Evolutionary conservation across 192 early-diverging fungal genomes (phyloP), one percentile per base, ranked within the genome.

Genomic region (Kappamyces sp.): DNA sequence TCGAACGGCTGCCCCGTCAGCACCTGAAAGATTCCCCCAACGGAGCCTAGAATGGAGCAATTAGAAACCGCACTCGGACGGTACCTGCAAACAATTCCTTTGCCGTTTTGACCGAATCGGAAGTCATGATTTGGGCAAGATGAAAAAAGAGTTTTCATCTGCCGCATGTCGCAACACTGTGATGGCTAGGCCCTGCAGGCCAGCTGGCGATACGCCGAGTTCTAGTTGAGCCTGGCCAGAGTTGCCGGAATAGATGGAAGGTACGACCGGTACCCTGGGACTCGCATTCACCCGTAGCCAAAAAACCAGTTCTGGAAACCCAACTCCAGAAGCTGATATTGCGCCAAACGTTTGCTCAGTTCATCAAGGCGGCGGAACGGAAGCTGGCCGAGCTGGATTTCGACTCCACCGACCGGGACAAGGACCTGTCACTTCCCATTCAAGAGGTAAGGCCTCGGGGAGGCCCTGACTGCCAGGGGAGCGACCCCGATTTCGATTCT

Each of bases 401-500:
- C 37, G 15, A 60, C 38, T 55, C 53, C n/a, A 54, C 53, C 10
- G 67, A 69, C 51, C 58, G 37, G 40, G 44, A 33, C 46, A 48
- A 55, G 40, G 70, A 76, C 42, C 54, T 77, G 32, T 62, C 58
- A 12, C 37, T 64, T 1, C 62, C 70, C 5, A 23, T 23, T 23
- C 23, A 23, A 23, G 23, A 23, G 23, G 23, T 23, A 23, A 23
- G 23, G 23, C 23, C 23, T 23, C 23, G 23, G 23, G 23, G 23
- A 23, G 23, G 23, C 23, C 0, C 23, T 23, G 39, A 75, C 39
- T 23, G 71, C 34, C 47, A 62, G 10, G 77, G 73, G 23, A 38
- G 47, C 2, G 93, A 98, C 69, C 64, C 75, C 3, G 65, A 74
- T 5, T 93, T 98, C 62, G 95, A 98, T 66, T 83, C 84, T 15